Conservation (phyloP, 805 yeast species). For the Saturnispora ahearnii region DNA sequence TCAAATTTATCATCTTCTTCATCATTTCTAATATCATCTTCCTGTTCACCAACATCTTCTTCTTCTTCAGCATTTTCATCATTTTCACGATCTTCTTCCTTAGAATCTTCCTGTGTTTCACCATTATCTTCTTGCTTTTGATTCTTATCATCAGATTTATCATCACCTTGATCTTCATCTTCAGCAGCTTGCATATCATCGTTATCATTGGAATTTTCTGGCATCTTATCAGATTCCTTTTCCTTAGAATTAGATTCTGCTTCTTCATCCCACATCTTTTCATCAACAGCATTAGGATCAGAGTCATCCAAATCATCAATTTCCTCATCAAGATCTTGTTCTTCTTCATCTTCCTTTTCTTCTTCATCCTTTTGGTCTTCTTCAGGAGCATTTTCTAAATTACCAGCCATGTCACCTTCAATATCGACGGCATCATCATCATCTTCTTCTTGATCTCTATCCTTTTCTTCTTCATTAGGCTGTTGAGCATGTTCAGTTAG, state of each 20-base stretch:
- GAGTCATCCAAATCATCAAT: slow-evolving; percentile 80
- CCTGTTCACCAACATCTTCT: slow-evolving; percentile 75
- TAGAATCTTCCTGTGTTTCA: slow-evolving; percentile 29
- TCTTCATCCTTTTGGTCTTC: slow-evolving; percentile 44
- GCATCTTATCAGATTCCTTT: slow-evolving; percentile 67
- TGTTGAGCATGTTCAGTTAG: slow-evolving; percentile 65
- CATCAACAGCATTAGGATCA: slow-evolving; percentile 93
- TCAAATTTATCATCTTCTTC: slow-evolving; percentile 58
- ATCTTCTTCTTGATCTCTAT: slow-evolving; percentile 55
- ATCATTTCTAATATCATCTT: slow-evolving; percentile 64
- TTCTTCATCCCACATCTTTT: slow-evolving; percentile 97
- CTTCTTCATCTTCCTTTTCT: slow-evolving; percentile 40
- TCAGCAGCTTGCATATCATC: slow-evolving; percentile 29
- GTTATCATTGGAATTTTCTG: slow-evolving; percentile 44
- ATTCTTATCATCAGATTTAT: slow-evolving; percentile 26
- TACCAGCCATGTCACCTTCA: slow-evolving; percentile 97
- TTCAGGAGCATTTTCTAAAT: slow-evolving; percentile 68
- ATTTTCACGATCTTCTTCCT: slow-evolving; percentile 33
- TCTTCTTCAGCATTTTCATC: slow-evolving; percentile 46
- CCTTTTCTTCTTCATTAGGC: slow-evolving; percentile 63
- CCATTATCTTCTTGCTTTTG: slow-evolving; percentile 29
- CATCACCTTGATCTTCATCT: slow-evolving; percentile 25
- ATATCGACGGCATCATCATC: slow-evolving; percentile 87
- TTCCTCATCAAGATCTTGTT: slow-evolving; percentile 79
- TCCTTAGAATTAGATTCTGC: slow-evolving; percentile 69